Conservation (phyloP, 2,329 filamentous ascomycete species). For the Lachnellula hyalina region DNA sequence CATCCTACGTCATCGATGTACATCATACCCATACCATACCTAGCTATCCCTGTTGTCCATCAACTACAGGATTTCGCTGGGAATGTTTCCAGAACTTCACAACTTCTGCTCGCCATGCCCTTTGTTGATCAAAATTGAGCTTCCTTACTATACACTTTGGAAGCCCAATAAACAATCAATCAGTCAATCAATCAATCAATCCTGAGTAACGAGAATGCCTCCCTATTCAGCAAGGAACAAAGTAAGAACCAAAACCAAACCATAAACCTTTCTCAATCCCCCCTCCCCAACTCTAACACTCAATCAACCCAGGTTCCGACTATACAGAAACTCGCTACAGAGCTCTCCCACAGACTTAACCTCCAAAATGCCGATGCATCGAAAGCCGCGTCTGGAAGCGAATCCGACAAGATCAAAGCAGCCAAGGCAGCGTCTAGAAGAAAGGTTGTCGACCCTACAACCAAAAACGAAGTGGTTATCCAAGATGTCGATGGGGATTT, state of each 20-base stretch:
- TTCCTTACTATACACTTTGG: background rate
- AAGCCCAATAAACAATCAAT: background rate
- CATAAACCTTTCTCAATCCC: background rate
- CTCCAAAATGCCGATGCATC: conserved; percentile 18
- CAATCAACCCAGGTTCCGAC: conserved; percentile 13
- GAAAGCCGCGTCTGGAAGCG: conserved; percentile 16
- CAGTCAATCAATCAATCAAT: background rate
- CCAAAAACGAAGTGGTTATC: conserved; percentile 18
- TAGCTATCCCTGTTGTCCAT: no score
- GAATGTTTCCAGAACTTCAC: background rate
- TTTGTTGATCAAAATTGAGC: background rate
- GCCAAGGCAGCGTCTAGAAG: conserved; percentile 19
- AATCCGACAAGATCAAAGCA: conserved; percentile 16
- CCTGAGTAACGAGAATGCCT: conserved; percentile 7
- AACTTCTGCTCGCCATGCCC: background rate
- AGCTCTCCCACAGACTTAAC: conserved; percentile 17
- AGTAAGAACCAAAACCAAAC: background rate
- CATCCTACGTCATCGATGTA: background rate
- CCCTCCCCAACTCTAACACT: background rate
- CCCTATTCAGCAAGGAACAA: conserved; percentile 21
- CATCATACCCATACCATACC: background rate
- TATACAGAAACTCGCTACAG: conserved; percentile 19
- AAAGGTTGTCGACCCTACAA: conserved; percentile 18
- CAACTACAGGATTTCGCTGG: no score
- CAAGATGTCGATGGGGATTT: conserved; percentile 22